Evolutionary conservation across 257 asterid species (phyloP).

Genomic region (Solanum infundibuliforme): DNA sequence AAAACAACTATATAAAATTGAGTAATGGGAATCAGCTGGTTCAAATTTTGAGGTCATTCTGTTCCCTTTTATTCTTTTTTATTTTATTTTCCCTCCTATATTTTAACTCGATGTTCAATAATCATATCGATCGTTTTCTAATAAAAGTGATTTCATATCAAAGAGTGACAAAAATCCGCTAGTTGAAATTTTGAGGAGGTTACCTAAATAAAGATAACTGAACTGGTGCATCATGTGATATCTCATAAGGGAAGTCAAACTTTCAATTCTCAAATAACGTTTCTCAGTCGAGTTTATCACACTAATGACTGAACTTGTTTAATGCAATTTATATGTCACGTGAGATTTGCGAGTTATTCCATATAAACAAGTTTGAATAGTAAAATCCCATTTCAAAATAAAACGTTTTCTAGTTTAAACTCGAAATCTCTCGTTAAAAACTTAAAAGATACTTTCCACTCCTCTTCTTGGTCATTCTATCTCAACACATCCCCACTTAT

Average conservation of each 20-base stretch:
- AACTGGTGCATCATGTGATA: neutral
- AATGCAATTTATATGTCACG: neutral
- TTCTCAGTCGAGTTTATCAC: neutral
- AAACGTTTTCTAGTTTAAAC: neutral
- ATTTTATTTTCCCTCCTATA: neutral
- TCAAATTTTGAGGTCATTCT: neutral
- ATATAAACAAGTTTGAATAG: too few relatives aligned
- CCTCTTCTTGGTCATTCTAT: neutral
- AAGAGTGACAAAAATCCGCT: neutral
- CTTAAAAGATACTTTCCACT: neutral
- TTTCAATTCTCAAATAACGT: too few relatives aligned
- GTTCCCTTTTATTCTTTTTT: neutral
- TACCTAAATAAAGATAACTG: neutral
- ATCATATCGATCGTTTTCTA: neutral
- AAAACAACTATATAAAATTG: neutral
- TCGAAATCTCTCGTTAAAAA: fast-evolving
- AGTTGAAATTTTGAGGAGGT: neutral
- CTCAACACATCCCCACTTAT: neutral
- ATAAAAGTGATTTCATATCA: fast-evolving
- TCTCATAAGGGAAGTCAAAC: neutral
- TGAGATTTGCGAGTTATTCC: neutral
- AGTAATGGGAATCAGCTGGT: neutral
- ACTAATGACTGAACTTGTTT: too few relatives aligned
- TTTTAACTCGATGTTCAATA: neutral
- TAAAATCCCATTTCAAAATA: neutral